Evolutionary conservation across 768 basidiomycete genomes (phyloP).

Genomic region (Macrolepiota fuliginosa): DNA sequence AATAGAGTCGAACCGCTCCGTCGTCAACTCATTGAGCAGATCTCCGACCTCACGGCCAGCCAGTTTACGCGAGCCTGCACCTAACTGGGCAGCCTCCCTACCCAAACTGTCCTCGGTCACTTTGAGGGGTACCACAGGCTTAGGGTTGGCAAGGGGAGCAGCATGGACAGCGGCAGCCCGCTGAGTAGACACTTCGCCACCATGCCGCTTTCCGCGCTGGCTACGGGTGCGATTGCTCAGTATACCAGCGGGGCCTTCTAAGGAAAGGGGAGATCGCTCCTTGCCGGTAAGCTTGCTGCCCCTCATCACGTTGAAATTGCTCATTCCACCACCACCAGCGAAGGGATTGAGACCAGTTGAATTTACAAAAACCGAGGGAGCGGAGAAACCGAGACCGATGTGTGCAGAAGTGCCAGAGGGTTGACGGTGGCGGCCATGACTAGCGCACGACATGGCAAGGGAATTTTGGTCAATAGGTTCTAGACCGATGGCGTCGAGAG

Average conservation of each 20-base stretch:
- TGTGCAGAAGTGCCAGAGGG: constrained; percentile 39
- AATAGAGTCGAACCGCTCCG: constrained; percentile 96
- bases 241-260: constrained; percentile 47
- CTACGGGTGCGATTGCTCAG: constrained; percentile 66
- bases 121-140: constrained; percentile 77
- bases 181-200: constrained; percentile 44
- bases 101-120: constrained; percentile 84
- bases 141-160: constrained; percentile 32
- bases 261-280: constrained; percentile 63
- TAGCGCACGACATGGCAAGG: constrained; percentile 53
- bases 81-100: constrained; percentile 44
- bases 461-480: constrained; percentile 65
- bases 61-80: constrained; percentile 73
- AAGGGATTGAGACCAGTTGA: constrained; percentile 34
- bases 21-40: constrained; percentile 92
- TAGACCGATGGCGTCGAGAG: constrained; percentile 88
- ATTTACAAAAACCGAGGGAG: constrained; percentile 45
- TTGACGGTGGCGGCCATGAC: constrained; percentile 57
- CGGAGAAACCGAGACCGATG: constrained; percentile 36
- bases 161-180: constrained; percentile 18
- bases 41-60: constrained; percentile 92
- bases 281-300: constrained; percentile 63
- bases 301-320: constrained; percentile 59
- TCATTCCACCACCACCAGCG: constrained; percentile 45
- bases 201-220: constrained; percentile 74